These are phyloP conservation scores for Periconia digitata DNA, from an alignment of 2,329 filamentous ascomycete genomes.

Conservation along the genomic window DNA sequence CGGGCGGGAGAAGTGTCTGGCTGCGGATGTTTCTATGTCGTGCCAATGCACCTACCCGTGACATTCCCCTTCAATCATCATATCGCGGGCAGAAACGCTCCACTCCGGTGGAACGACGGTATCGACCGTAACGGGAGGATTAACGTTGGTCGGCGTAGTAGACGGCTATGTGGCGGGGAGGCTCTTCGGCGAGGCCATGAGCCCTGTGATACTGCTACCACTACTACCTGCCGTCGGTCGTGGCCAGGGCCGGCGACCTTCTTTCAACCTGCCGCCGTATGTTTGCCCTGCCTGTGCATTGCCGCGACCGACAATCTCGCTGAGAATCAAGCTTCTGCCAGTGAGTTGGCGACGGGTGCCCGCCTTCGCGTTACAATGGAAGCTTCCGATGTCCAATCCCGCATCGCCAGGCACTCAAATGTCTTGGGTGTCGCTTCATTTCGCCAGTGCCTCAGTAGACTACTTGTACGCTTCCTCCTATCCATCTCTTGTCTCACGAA, in stretches of 20 bases:
- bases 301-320: conserved; percentile 9
- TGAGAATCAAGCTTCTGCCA: conserved; percentile 30
- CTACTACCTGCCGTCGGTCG: background rate
- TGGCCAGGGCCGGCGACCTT: conserved; percentile 9
- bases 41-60: conserved; percentile 28
- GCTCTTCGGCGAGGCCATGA: conserved; percentile 7
- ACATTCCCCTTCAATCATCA: conserved; percentile 2
- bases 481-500: conserved; percentile 30
- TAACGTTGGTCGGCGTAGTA: conserved; percentile 17
- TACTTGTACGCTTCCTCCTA: conserved; percentile 12
- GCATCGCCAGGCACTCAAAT: conserved; percentile 27
- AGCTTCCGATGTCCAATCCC: conserved; percentile 22
- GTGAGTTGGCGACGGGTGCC: conserved; percentile 37
- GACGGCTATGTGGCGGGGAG: conserved; percentile 4
- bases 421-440: conserved; percentile 36
- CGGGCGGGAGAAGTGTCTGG: conserved; percentile 5
- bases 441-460: conserved; percentile 22
- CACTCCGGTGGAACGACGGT: conserved; percentile 21
- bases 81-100: conserved; percentile 15
- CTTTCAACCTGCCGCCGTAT: conserved; percentile 18
- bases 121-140: conserved; percentile 15
- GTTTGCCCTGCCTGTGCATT: conserved; percentile 23
- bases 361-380: conserved; percentile 36
- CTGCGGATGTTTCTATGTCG: conserved; percentile 19
- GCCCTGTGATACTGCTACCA: conserved; percentile 11